Evolutionary conservation across 345 rosid genomes (phyloP), one percentile per base, ranked within the genome.

Genomic region (Carallia pectinifolia): DNA sequence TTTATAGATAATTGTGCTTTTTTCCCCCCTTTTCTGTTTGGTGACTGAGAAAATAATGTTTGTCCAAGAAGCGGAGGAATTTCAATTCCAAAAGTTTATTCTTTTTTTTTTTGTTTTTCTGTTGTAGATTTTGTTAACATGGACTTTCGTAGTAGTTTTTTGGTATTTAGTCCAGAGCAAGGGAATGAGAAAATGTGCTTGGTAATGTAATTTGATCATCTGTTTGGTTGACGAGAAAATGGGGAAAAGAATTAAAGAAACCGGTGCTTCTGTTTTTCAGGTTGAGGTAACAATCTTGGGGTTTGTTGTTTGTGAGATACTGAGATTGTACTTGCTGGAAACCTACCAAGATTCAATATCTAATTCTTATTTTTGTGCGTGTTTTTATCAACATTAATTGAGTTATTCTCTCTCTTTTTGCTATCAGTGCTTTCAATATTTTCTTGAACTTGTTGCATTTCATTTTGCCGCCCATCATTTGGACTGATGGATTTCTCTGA

Each of bases 191-290:
- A 44, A 44, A 44, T 44, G 15, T 48, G 9, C 50, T 36, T 36
- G 18, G 47, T 34, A 48, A 33, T 19, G 18, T 50, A 17, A 31
- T 33, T 23, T 2, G 12, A 54, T 65, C 53, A 6, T 56, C 2
- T 71, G 68, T 40, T 71, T 63, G 74, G 44, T 16, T 53, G 17
- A 12, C 23, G 63, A 47, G 50, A 40, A 55, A 53, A 38, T 29
- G 73, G 47, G 58, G 44, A 19, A 44, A 34, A 47, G 2, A 19
- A 37, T 16, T 2, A 27, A 10, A 39, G 39, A 34, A 61, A 6
- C 15, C 16, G 9, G 1, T 4, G 37, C 1, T 50, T 69, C n/a
- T 3, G 23, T 23, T 30, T 52, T 48, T 36, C 7, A 50, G 61
- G 30, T 59, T 2, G 31, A 23, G 6, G 4, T 34, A 1, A 27